Base-by-base conservation (phyloP, 306 rosid species). In the Rubus parviflorus region DNA sequence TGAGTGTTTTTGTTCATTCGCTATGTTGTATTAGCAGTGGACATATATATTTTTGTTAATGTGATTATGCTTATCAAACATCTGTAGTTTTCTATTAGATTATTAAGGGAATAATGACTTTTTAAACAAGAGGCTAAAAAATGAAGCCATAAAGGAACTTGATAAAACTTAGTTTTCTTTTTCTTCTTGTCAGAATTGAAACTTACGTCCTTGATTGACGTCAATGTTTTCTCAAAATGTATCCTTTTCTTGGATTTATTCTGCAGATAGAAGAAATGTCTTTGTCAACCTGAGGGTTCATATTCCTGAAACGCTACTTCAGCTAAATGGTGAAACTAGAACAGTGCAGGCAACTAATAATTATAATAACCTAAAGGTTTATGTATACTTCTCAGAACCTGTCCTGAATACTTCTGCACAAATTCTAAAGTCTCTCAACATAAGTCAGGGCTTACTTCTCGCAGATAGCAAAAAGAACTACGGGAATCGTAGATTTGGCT, bases 301-400 rank as follows among this genome's bases (percentile, higher is more conserved):
- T 54, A 74, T 92, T 84, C 91, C 91, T 0, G 97, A 92, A 78
- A 83, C 72, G 86, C 90, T 89, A 69, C 85, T 94, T 79, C 85
- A 89, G 75, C 83, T 94, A 41, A 69, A 86, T 75, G 80, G 89
- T 52, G 88, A 88, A 87, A 92, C 90, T 42, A 90, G 98, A 84
- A 77, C 93, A 75, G 89, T 90, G 15, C 90, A 84, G 75, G 97
- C 98, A 65, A 94, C 98, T 54, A 89, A 94, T 78, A 79, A 88
- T 63, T 48, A 60, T 66, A 73, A 81, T 52, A 86, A 87, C 85
- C 82, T 94, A 17, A 85, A 83, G 82, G 84, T 89, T 71, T 89
- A 87, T 82, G 47, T 88, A 68, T 94, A 94, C 86, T 94, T 92
- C 85, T 92, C 97, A 61, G 72, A 68, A 53, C 90, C 98, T 35